A percentile compares a stretch with the other conserved stretches of the same genome.
phyloP scores from a whole-genome alignment of 257 asterid genomes.

The Nicotiana undulata region DNA sequence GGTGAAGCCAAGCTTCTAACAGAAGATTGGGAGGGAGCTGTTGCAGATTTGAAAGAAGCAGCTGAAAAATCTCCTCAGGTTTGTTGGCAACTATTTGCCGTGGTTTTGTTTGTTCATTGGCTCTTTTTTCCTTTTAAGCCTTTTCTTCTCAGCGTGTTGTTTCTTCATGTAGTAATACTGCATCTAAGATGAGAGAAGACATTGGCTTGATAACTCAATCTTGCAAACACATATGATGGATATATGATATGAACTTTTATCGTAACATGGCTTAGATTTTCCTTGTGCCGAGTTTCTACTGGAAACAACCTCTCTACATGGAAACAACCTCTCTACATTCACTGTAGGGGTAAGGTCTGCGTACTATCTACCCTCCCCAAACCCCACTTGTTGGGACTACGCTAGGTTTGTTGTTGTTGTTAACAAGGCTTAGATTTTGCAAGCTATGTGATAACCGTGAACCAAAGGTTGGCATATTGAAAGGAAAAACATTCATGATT shows the following conservation, averaged over 20 bases:
- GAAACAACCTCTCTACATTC: too few species aligned
- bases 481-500: background rate
- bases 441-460: background rate
- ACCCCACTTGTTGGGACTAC: too few species aligned
- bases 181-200: background rate
- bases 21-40: constrained; percentile 98
- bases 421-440: background rate
- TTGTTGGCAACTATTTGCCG: constrained; percentile 6
- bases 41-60: constrained; percentile 76
- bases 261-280: background rate
- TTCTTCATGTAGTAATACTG: background rate
- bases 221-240: background rate
- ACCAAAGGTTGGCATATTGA: background rate
- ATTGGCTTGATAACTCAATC: background rate
- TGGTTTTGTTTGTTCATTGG: background rate
- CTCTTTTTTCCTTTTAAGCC: background rate
- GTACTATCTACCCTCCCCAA: too few species aligned
- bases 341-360: too few species aligned
- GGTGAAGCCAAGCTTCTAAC: constrained; percentile 86
- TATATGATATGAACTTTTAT: background rate
- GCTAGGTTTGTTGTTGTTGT: too few species aligned
- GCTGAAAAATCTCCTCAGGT: constrained; percentile 96
- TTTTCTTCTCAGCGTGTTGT: background rate
- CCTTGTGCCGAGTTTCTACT: too few species aligned
- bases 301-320: too few species aligned